A percentile compares a stretch with the other conserved stretches of the same genome.
Conservation (phyloP, 164 flowering plant species). For the Vitis riparia region DNA sequence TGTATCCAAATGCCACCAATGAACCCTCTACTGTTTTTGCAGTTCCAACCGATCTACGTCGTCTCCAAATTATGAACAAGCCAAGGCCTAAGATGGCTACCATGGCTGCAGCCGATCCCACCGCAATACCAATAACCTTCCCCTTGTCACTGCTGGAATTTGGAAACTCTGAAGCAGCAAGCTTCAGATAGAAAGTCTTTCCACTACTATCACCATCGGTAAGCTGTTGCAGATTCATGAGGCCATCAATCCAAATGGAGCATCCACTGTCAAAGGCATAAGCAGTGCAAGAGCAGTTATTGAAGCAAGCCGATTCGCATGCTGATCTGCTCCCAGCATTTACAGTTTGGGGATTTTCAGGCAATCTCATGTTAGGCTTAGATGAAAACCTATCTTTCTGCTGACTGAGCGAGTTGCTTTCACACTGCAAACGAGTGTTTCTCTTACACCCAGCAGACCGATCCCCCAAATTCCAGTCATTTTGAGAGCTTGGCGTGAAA, state of each 20-base stretch:
- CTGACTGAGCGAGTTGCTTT: slow-evolving; percentile 3
- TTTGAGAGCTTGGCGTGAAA: slow-evolving; percentile 17
- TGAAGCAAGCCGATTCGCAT: slow-evolving; percentile 32
- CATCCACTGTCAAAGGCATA: slow-evolving; percentile 34
- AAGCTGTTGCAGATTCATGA: slow-evolving; percentile 32
- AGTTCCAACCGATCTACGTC: slow-evolving; percentile 2
- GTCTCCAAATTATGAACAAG: slow-evolving; percentile 12
- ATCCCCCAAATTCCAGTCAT: slow-evolving; percentile 27
- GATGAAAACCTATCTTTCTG: slow-evolving; percentile 21
- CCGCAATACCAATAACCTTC: slow-evolving; percentile 19
- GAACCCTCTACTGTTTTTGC: slow-evolving; percentile 34
- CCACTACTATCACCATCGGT: slow-evolving; percentile 15
- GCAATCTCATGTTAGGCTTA: slow-evolving; percentile 17
- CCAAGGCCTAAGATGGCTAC: slow-evolving; percentile 15
- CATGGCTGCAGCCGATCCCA: slow-evolving; percentile 24
- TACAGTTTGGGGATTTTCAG: slow-evolving; percentile 12
- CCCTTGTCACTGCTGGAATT: slow-evolving; percentile 16
- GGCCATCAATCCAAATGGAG: slow-evolving; percentile 31
- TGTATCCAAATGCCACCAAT: slow-evolving; percentile 41
- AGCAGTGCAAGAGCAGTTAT: slow-evolving; percentile 46
- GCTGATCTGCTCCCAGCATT: slow-evolving; percentile 7
- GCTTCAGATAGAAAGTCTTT: slow-evolving; percentile 29
- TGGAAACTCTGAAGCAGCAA: slow-evolving; percentile 39
- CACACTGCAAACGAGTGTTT: slow-evolving; percentile 29
- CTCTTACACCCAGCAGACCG: slow-evolving; percentile 29